These are phyloP conservation scores for Oxytropis ochrocephala DNA, from an alignment of 306 rosid genomes.

Conservation along the genomic window DNA sequence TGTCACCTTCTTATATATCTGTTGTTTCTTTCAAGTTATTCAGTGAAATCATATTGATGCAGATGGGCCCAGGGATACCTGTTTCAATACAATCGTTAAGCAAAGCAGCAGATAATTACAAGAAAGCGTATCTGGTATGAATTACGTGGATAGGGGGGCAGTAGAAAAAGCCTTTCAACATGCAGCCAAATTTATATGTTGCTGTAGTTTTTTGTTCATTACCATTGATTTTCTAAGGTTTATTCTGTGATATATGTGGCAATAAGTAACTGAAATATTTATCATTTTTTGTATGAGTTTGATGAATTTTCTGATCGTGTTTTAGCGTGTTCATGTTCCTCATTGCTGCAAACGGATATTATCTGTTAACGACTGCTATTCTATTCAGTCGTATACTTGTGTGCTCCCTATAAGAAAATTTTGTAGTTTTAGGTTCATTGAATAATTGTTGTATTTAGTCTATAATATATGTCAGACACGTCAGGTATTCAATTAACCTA, in stretches of 20 bases:
- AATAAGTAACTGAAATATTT: constrained; percentile 11
- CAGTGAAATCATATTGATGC: constrained; percentile 20
- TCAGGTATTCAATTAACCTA: no score
- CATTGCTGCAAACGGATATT: background rate
- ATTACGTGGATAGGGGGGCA: constrained; percentile 5
- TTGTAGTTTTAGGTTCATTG: no score
- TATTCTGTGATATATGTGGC: constrained; percentile 17
- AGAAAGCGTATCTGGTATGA: constrained; percentile 47
- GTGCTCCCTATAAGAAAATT: no score
- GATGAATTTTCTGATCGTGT: background rate
- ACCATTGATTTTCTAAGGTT: constrained; percentile 19
- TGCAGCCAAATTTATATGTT: constrained; percentile 11
- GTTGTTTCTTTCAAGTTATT: background rate
- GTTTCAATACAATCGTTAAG: constrained; percentile 81
- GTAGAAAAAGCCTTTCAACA: background rate
- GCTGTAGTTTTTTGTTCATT: constrained; percentile 1
- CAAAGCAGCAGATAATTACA: constrained; percentile 91
- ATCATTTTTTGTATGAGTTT: background rate
- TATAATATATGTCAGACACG: no score
- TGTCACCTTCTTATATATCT: background rate
- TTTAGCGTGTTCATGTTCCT: constrained; percentile 1
- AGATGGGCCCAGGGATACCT: constrained; percentile 93
- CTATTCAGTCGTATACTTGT: background rate
- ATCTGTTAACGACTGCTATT: background rate
- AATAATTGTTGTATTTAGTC: no score